Evolutionary conservation across 1,139 yeast species (phyloP), one percentile per base, ranked within the genome.

Genomic region (Chernovozyma aurita): DNA sequence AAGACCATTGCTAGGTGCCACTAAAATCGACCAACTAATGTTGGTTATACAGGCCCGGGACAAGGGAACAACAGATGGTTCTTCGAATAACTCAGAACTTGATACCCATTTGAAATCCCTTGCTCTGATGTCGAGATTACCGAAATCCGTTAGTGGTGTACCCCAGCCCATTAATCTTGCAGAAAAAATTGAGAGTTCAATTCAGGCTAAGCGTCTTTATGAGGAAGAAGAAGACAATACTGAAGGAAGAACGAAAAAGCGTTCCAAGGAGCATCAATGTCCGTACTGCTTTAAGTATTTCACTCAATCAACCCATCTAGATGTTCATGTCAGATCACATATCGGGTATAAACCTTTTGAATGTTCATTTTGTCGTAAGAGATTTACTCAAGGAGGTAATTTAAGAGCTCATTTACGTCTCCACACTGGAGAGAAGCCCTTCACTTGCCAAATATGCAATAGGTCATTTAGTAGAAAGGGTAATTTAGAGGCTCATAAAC

Each of bases 341-440:
- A 79, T 82, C 49, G 92, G 92, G 1, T 73, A 73, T 42, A 83
- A 83, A 50, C 94, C 94, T 9, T 87, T 80, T 59, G 81, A 76
- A 53, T 90, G 97, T 57, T 67, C 70, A 6, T 85, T 70, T 52
- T 90, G 94, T 59, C 83, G 78, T 39, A 87, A 87, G 59, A 65
- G 83, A 40, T 90, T 90, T 51, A 85, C 95, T 1, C 97, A 90
- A 56, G 95, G 95, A 44, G 95, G 97, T 13, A 92, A 90, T 57
- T 65, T 90, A 51, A 73, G 95, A 44, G 87, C 95, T 1, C 97
- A 90, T 63, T 67, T 82, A 47, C 69, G 97, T 43, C 68, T 88
- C 18, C 97, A 90, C 53, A 88, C 96, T 1, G 97, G 97, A 21
- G 95, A 86, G 49, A 84, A 84, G 54, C 96, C 96, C 4, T 86